phyloP scores from a whole-genome alignment of 805 yeast genomes.

The Metschnikowia proteae region DNA sequence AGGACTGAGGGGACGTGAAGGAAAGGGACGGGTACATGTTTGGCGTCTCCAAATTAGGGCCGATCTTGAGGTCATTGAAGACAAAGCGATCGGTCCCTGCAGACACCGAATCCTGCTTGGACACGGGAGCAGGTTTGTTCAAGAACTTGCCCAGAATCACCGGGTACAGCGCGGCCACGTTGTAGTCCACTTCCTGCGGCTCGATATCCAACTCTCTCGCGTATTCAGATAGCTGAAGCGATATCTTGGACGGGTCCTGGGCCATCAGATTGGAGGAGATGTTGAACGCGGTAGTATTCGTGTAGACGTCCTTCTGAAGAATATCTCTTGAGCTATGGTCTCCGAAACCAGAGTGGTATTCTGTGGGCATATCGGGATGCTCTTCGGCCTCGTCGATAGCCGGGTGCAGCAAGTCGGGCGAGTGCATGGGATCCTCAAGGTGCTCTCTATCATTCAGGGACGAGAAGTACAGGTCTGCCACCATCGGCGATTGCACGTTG shows the following conservation, averaged over 20 bases:
- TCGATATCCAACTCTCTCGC: conserved; percentile 16
- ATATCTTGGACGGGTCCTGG: conserved; percentile 9
- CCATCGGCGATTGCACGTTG: conserved; percentile 14
- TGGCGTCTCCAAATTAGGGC: neutral
- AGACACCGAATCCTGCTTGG: conserved; percentile 11
- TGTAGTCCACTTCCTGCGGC: conserved; percentile 12
- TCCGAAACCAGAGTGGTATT: neutral
- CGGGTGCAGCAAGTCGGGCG: conserved; percentile 4
- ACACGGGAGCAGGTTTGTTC: conserved; percentile 13
- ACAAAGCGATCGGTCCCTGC: conserved; percentile 1
- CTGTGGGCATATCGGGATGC: neutral
- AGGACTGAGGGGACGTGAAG: conserved; percentile 21
- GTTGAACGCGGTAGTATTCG: conserved; percentile 16
- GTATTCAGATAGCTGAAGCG: conserved; percentile 16
- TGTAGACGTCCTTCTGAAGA: conserved; percentile 7
- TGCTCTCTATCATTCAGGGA: conserved; percentile 4
- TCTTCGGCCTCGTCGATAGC: conserved; percentile 5
- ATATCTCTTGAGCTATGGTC: neutral
- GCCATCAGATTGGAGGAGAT: conserved; percentile 12
- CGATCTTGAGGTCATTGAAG: neutral
- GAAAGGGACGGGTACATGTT: conserved; percentile 12
- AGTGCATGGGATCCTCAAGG: conserved; percentile 3
- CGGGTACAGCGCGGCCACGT: conserved; percentile 5
- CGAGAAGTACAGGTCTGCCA: conserved; percentile 16
- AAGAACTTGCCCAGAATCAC: conserved; percentile 13